phyloP scores from a whole-genome alignment of 2,329 filamentous ascomycete species.

The Geosmithia morbida region DNA sequence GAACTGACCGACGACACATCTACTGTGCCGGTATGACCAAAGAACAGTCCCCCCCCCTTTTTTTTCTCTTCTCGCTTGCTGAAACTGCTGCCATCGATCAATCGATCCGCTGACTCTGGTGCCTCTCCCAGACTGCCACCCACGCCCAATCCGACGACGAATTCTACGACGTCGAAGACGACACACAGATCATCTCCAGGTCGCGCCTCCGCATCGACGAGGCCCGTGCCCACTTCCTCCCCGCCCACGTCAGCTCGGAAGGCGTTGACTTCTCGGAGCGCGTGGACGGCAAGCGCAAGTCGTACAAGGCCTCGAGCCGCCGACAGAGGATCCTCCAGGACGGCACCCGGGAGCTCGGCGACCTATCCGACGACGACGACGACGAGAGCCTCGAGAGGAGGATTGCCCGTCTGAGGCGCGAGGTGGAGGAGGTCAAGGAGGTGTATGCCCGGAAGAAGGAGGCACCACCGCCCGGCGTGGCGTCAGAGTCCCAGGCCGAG shows the following conservation, averaged over 20 bases:
- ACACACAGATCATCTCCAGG: conserved; percentile 56
- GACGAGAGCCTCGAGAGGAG: conserved; percentile 65
- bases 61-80: not conserved
- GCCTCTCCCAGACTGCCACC: conserved; percentile 31
- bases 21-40: conserved; percentile 55
- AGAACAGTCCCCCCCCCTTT: not conserved
- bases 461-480: conserved; percentile 27
- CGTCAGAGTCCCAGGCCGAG: conserved; percentile 25
- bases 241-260: conserved; percentile 59
- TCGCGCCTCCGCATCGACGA: conserved; percentile 62
- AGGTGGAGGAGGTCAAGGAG: conserved; percentile 60
- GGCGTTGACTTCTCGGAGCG: conserved; percentile 85
- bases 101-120: not conserved
- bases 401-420: conserved; percentile 68
- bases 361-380: conserved; percentile 62
- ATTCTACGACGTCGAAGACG: conserved; percentile 47
- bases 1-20: conserved; percentile 84
- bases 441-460: conserved; percentile 42
- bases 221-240: conserved; percentile 68
- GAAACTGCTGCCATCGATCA: not conserved
- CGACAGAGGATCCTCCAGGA: conserved; percentile 48
- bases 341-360: conserved; percentile 53
- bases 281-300: conserved; percentile 66
- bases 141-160: conserved; percentile 47
- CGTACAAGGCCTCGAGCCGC: conserved; percentile 63